A percentile compares a stretch with the other conserved stretches of the same genome.
Evolutionary conservation across 2,329 filamentous ascomycete genomes (phyloP).

Genomic region (Lasiodiplodia gonubiensis): DNA sequence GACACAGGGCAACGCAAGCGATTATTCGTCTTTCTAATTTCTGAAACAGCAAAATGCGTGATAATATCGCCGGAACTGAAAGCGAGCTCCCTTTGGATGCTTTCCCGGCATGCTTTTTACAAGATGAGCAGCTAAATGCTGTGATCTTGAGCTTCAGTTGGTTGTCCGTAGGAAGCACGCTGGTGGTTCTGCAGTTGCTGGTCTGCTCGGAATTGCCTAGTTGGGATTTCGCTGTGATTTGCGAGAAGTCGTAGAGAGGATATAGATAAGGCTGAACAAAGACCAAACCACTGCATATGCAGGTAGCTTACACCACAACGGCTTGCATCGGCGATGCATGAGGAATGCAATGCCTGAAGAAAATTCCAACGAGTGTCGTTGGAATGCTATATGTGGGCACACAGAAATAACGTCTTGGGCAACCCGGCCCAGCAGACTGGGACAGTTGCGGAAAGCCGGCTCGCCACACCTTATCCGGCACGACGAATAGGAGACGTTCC

Average conservation of each 20-base stretch:
- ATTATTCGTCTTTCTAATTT: background rate
- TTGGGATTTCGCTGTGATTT: background rate
- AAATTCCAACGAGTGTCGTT: background rate
- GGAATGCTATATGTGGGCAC: slow-evolving; percentile 7
- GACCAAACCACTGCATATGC: background rate
- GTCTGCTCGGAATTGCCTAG: background rate
- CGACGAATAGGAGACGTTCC: slow-evolving; percentile 1
- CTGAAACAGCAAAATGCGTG: background rate
- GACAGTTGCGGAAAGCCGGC: background rate
- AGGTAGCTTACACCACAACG: background rate
- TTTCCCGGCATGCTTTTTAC: background rate
- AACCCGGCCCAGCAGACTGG: background rate
- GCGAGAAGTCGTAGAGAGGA: background rate
- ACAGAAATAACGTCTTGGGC: background rate
- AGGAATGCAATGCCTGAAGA: slow-evolving; percentile 3
- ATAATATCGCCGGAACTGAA: background rate
- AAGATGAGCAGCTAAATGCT: no score
- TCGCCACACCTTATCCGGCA: slow-evolving; percentile 2
- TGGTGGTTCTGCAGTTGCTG: background rate
- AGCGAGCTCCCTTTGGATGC: background rate
- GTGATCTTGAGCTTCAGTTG: background rate
- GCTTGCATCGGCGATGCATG: background rate
- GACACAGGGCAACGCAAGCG: background rate
- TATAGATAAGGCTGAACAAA: background rate
- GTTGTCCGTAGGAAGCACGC: background rate